A percentile compares a stretch with the other conserved stretches of the same genome.
These are phyloP conservation scores for Leccinellum albellum DNA, from an alignment of 768 basidiomycete species.

Conservation along the genomic window DNA sequence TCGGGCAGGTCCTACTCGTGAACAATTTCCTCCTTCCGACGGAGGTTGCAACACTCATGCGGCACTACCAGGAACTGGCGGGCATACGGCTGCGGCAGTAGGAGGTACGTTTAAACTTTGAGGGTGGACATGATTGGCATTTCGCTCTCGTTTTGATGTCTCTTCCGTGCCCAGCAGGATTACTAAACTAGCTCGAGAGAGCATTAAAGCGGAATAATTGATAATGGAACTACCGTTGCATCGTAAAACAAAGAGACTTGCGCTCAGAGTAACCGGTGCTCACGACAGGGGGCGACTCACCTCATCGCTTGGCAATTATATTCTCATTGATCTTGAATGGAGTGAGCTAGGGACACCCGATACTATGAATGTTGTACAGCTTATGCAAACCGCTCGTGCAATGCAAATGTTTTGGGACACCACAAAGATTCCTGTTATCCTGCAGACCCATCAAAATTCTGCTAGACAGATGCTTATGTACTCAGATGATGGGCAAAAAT, in stretches of 20 bases:
- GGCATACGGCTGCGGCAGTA: constrained; percentile 39
- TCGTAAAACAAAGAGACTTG: too few relatives aligned
- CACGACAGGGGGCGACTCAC: not conserved
- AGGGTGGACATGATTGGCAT: not conserved
- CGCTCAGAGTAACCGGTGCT: too few relatives aligned
- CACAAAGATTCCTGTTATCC: too few relatives aligned
- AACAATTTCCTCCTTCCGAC: constrained; percentile 49
- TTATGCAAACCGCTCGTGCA: too few relatives aligned
- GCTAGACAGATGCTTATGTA: too few relatives aligned
- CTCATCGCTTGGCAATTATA: too few relatives aligned
- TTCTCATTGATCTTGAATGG: not conserved
- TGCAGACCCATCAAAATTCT: too few relatives aligned
- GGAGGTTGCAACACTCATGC: constrained; percentile 50
- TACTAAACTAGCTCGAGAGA: not conserved
- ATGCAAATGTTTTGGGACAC: too few relatives aligned
- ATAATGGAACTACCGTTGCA: too few relatives aligned
- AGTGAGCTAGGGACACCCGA: not conserved
- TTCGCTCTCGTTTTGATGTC: not conserved
- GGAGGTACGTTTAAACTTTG: not conserved
- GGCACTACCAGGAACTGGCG: constrained; percentile 52
- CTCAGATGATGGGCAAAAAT: too few relatives aligned
- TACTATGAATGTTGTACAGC: too few relatives aligned
- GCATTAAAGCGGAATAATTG: not conserved
- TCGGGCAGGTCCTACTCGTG: constrained; percentile 47
- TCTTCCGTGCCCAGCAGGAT: not conserved